phyloP scores from a whole-genome alignment of 352 stramenopile species.

The Pythium chondricola region DNA sequence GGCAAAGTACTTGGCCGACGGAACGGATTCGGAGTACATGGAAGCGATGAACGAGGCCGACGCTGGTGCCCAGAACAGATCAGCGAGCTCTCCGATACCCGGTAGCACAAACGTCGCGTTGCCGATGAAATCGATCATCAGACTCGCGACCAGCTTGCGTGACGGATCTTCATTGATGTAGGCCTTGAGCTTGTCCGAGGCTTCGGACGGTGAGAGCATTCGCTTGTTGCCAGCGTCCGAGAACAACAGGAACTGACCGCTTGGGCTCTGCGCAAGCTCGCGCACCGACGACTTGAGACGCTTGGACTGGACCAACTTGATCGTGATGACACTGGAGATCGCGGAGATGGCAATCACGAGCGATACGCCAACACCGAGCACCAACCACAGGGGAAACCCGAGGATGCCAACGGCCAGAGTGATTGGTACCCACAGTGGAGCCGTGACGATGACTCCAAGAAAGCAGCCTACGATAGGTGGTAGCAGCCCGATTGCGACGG shows the following conservation, averaged over 20 bases:
- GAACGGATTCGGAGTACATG: conserved; percentile 87
- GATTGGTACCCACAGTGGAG: conserved; percentile 53
- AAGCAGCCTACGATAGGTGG: conserved; percentile 38
- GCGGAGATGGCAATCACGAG: conserved; percentile 39
- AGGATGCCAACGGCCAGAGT: conserved; percentile 47
- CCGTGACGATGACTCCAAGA: conserved; percentile 34
- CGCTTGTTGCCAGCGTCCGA: conserved; percentile 31
- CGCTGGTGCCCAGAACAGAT: conserved; percentile 90
- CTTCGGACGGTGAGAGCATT: conserved; percentile 20
- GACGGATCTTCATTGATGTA: conserved; percentile 55
- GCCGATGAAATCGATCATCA: conserved; percentile 89
- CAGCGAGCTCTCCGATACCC: conserved; percentile 82
- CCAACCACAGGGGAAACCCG: conserved; percentile 55
- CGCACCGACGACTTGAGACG: conserved; percentile 34
- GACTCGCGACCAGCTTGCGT: conserved; percentile 52
- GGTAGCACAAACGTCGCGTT: conserved; percentile 85
- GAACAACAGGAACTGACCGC: conserved; percentile 63
- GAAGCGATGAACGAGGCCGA: conserved; percentile 85
- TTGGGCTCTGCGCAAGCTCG: conserved; percentile 39
- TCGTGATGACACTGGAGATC: conserved; percentile 40
- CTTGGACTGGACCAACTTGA: conserved; percentile 45
- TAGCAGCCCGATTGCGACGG: conserved; percentile 39
- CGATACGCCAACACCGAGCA: conserved; percentile 34
- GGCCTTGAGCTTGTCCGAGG: conserved; percentile 25
- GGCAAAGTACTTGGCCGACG: conserved; percentile 84